phyloP scores from a whole-genome alignment of 2,329 filamentous ascomycete species.

The Aspergillus caelatus region DNA sequence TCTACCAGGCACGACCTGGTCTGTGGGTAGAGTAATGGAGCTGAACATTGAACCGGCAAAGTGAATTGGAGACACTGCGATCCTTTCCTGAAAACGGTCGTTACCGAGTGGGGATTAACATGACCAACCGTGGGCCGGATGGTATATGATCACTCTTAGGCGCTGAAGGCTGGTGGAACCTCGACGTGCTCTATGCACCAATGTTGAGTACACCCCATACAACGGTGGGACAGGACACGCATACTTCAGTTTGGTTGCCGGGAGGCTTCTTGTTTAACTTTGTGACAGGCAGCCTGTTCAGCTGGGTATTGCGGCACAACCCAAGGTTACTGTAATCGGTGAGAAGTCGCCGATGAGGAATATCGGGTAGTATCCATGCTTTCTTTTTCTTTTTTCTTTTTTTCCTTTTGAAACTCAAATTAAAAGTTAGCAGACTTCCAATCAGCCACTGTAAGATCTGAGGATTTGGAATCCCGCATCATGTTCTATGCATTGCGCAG shows the following conservation, averaged over 20 bases:
- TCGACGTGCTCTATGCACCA: not conserved
- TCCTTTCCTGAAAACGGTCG: constrained; percentile 6
- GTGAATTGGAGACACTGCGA: not conserved
- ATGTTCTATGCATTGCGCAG: not conserved
- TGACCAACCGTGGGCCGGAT: not conserved
- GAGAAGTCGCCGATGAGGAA: not conserved
- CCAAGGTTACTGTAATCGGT: not conserved
- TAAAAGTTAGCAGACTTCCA: not conserved
- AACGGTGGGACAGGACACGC: constrained; percentile 3
- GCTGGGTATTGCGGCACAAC: not conserved
- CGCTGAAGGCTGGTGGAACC: not conserved
- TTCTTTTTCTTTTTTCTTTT: not conserved
- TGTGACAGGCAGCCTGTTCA: not conserved
- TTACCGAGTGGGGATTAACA: not conserved
- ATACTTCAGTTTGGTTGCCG: constrained; percentile 1
- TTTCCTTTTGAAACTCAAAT: not conserved
- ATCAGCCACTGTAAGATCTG: not conserved
- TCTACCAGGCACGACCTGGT: not conserved
- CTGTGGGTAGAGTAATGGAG: too few species aligned
- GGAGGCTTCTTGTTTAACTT: not conserved
- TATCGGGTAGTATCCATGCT: not conserved
- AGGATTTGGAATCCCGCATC: not conserved
- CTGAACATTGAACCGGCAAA: too few species aligned
- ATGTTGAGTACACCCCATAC: not conserved
- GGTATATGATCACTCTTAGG: not conserved